Conservation (phyloP, 345 rosid genomes). For the Corchorus capsularis region DNA sequence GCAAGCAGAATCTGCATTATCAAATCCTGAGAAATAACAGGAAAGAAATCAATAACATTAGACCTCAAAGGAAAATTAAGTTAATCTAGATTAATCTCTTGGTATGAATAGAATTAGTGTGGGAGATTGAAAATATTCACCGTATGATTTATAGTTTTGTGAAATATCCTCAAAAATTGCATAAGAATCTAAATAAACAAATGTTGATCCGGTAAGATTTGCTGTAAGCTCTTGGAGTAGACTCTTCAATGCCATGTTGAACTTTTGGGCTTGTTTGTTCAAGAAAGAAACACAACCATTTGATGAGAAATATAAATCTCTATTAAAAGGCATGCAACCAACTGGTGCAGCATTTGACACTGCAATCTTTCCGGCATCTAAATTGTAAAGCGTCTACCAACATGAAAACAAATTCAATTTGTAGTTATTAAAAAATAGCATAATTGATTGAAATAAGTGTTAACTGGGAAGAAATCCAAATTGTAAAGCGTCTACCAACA, state of each 20-base stretch:
- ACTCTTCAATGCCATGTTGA: conserved; percentile 6
- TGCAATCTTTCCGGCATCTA: conserved; percentile 24
- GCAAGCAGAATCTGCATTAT: conserved; percentile 34
- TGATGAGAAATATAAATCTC: not conserved
- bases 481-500: conserved; percentile 17
- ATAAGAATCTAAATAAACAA: not conserved
- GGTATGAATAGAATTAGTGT: no score
- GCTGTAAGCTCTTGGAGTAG: conserved; percentile 14
- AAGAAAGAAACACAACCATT: not conserved
- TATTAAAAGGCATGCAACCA: not conserved
- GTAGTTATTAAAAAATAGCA: no score
- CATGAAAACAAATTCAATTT: not conserved
- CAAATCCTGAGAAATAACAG: conserved; percentile 31
- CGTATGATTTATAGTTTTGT: conserved; percentile 4
- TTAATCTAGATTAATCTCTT: no score
- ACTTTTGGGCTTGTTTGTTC: not conserved
- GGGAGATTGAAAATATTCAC: not conserved
- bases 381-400: conserved; percentile 18
- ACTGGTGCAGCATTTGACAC: not conserved
- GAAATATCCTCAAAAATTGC: not conserved
- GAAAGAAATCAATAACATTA: no score
- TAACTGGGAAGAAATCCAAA: not conserved
- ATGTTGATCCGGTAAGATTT: not conserved
- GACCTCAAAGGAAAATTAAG: no score
- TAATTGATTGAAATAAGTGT: not conserved